A percentile compares a stretch with the other conserved stretches of the same genome.
Conservation (phyloP, 2,329 filamentous ascomycete species). For the Fusarium sp. region DNA sequence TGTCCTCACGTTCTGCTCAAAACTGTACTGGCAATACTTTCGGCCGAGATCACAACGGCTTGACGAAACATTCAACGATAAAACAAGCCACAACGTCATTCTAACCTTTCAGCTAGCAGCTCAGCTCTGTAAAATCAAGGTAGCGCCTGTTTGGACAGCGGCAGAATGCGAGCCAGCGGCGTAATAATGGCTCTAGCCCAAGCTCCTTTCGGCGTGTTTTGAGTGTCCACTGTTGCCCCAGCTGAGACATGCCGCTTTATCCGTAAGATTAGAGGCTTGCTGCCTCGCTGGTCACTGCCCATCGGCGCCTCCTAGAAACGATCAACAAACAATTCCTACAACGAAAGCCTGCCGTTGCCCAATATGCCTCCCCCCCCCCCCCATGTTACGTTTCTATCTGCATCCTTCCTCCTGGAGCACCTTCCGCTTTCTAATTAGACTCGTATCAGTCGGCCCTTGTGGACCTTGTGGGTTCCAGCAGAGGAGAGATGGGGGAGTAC, state of each 20-base stretch:
- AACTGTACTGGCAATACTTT: neutral
- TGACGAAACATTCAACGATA: neutral
- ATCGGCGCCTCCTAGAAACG: neutral
- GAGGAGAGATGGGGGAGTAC: neutral
- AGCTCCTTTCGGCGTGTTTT: slow-evolving; percentile 3
- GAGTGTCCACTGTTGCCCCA: slow-evolving; percentile 31
- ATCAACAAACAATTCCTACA: slow-evolving; percentile 19
- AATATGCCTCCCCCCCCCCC: slow-evolving; percentile 10
- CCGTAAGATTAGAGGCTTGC: slow-evolving; percentile 25
- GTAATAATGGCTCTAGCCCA: slow-evolving; percentile 1
- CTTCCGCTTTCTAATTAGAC: slow-evolving; percentile 39
- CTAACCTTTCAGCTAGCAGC: slow-evolving; percentile 1
- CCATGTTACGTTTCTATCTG: slow-evolving; percentile 29
- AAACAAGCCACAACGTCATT: slow-evolving; percentile 2
- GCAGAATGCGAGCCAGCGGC: slow-evolving; percentile 20
- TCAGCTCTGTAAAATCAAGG: neutral
- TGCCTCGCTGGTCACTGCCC: neutral
- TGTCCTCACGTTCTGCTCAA: neutral
- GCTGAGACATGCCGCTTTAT: slow-evolving; percentile 42
- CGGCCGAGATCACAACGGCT: neutral
- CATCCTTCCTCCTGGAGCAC: slow-evolving; percentile 18
- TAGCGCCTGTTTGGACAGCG: neutral
- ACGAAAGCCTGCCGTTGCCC: slow-evolving; percentile 5
- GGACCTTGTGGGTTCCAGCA: neutral
- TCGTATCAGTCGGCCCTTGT: slow-evolving; percentile 3